These are phyloP conservation scores for Paraphaeosphaeria sporulosa DNA, from an alignment of 2,329 filamentous ascomycete species.

Conservation along the genomic window DNA sequence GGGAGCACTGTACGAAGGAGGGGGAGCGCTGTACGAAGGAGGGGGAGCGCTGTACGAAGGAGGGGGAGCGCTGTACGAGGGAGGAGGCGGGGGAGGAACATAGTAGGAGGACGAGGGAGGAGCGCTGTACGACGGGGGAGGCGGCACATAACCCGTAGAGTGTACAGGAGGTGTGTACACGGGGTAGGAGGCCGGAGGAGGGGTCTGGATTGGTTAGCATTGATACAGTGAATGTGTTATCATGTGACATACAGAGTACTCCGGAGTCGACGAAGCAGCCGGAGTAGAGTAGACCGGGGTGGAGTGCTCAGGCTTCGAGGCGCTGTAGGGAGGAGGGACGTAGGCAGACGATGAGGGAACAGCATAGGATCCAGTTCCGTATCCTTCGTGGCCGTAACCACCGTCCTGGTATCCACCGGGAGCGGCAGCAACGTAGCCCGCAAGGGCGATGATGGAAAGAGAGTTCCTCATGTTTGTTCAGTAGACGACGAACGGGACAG, in stretches of 20 bases:
- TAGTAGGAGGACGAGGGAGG: slow-evolving; percentile 2
- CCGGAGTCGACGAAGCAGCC: slow-evolving; percentile 1
- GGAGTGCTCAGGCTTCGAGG: slow-evolving; percentile 4
- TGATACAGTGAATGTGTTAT: not conserved
- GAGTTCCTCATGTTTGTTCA: slow-evolving; percentile 40
- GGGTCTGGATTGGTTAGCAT: not conserved
- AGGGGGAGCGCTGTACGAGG: not conserved
- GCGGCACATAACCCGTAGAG: slow-evolving; percentile 1
- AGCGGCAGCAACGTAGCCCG: slow-evolving; percentile 37
- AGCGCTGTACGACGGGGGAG: slow-evolving; percentile 5
- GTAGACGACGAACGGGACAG: slow-evolving; percentile 19
- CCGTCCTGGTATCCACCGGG: slow-evolving; percentile 15
- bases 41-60: not conserved
- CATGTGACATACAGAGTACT: not conserved
- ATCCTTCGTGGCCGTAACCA: slow-evolving; percentile 4
- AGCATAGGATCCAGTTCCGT: slow-evolving; percentile 6
- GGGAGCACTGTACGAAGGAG: slow-evolving; percentile 5
- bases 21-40: slow-evolving; percentile 1
- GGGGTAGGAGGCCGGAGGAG: slow-evolving; percentile 10
- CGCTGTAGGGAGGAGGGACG: slow-evolving; percentile 4
- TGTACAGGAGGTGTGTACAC: slow-evolving; percentile 7
- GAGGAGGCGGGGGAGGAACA: slow-evolving; percentile 1
- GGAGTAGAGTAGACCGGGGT: slow-evolving; percentile 3
- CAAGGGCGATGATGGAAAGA: slow-evolving; percentile 40
- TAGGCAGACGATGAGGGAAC: slow-evolving; percentile 9